phyloP scores from a whole-genome alignment of 2,329 filamentous ascomycete species.

The Penicillium polonicum region DNA sequence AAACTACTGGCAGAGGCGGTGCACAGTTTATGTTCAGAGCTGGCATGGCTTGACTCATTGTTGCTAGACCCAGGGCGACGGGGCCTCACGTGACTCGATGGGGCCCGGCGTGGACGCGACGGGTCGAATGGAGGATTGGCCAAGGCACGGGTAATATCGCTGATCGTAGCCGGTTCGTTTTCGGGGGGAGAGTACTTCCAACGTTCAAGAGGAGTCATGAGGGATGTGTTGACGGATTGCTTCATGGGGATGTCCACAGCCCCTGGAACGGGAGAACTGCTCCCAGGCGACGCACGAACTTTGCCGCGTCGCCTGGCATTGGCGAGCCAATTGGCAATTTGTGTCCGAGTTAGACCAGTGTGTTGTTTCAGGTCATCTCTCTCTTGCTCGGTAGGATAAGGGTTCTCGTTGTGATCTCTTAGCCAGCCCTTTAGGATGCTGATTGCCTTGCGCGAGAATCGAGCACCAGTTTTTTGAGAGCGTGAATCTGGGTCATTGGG shows the following conservation, averaged over 20 bases:
- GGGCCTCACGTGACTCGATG: slow-evolving; percentile 35
- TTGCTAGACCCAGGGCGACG: slow-evolving; percentile 44
- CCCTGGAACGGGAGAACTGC: slow-evolving; percentile 67
- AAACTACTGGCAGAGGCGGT: slow-evolving; percentile 55
- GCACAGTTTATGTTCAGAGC: slow-evolving; percentile 50
- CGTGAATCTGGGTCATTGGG: slow-evolving; percentile 41
- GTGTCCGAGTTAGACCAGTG: slow-evolving; percentile 76
- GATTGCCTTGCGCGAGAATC: slow-evolving; percentile 78
- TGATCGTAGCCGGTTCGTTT: slow-evolving; percentile 65
- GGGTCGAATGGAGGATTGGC: slow-evolving; percentile 41
- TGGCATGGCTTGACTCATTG: slow-evolving; percentile 54
- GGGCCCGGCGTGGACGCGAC: slow-evolving; percentile 30
- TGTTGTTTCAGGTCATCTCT: slow-evolving; percentile 75
- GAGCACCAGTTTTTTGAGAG: slow-evolving; percentile 65
- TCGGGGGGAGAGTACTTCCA: slow-evolving; percentile 69
- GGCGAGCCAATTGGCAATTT: slow-evolving; percentile 90
- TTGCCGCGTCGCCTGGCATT: slow-evolving; percentile 84
- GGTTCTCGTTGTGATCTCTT: slow-evolving; percentile 73
- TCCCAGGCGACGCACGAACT: slow-evolving; percentile 62
- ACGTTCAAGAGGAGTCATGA: slow-evolving; percentile 65
- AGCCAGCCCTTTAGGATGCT: slow-evolving; percentile 84
- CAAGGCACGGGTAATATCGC: slow-evolving; percentile 64
- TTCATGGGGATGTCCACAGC: slow-evolving; percentile 71
- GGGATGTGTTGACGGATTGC: slow-evolving; percentile 50
- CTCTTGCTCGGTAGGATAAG: slow-evolving; percentile 84